Conservation (phyloP, 1,139 yeast species). For the Ogataea hybrid region DNA sequence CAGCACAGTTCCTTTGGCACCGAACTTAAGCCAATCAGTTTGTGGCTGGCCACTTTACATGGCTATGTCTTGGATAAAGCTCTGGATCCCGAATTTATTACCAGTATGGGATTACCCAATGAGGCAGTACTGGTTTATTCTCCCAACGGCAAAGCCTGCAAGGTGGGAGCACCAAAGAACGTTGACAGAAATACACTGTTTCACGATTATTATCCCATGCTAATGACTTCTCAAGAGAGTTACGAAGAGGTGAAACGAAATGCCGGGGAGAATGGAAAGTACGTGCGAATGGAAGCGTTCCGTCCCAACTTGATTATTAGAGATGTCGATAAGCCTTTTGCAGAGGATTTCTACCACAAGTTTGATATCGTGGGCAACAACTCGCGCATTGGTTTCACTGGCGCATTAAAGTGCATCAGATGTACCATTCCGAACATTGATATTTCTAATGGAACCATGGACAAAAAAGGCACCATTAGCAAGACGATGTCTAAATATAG, state of each 20-base stretch:
- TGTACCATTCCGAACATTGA: conserved; percentile 42
- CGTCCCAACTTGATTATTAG: conserved; percentile 40
- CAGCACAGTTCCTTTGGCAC: conserved; percentile 13
- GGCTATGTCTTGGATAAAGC: conserved; percentile 19
- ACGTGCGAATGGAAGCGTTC: conserved; percentile 27
- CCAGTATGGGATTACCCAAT: conserved; percentile 22
- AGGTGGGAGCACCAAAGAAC: conserved; percentile 27
- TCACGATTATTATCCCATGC: conserved; percentile 45
- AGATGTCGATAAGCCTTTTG: conserved; percentile 33
- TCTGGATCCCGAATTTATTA: conserved; percentile 24
- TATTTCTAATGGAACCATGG: conserved; percentile 33
- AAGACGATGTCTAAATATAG: conserved; percentile 37
- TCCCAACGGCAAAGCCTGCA: conserved; percentile 34
- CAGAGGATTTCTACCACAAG: conserved; percentile 39
- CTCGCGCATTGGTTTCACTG: conserved; percentile 21
- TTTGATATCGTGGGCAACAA: conserved; percentile 27
- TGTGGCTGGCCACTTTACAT: conserved; percentile 19
- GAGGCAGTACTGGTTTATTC: conserved; percentile 33
- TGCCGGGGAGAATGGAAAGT: conserved; percentile 20
- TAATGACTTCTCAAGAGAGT: conserved; percentile 36
- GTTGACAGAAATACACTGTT: conserved; percentile 31
- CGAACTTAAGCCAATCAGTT: conserved; percentile 2
- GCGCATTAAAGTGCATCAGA: conserved; percentile 33
- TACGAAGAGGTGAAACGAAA: conserved; percentile 32
- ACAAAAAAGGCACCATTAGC: conserved; percentile 34